Evolutionary conservation across 331 rosid species (phyloP).

Genomic region (Dryas integrifolia): DNA sequence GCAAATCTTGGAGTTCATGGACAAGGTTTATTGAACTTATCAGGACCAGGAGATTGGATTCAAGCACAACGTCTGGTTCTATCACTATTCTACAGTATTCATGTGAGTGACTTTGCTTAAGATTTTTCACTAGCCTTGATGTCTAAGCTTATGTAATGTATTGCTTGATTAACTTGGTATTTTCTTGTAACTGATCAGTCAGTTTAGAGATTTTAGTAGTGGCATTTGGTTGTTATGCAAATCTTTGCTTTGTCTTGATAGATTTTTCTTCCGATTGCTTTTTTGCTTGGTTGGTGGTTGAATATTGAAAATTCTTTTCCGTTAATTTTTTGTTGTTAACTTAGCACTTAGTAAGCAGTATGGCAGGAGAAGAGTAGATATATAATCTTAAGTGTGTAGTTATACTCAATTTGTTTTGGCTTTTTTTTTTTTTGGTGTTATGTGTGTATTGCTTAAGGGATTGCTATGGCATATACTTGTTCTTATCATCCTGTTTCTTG

Average conservation of each 20-base stretch:
- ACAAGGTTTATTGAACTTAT: conserved; percentile 90
- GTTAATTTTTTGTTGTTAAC: no score
- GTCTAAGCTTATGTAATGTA: background rate
- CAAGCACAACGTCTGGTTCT: conserved; percentile 96
- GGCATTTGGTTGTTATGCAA: no score
- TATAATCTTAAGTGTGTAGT: no score
- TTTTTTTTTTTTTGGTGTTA: no score
- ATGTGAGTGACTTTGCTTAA: conserved; percentile 54
- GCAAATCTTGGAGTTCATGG: conserved; percentile 99
- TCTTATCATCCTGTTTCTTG: background rate
- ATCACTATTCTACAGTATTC: conserved; percentile 83
- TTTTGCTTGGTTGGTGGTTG: no score
- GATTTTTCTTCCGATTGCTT: no score
- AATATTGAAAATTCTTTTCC: no score
- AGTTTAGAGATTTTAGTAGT: background rate
- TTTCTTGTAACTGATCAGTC: background rate
- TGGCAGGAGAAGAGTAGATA: no score
- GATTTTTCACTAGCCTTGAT: background rate
- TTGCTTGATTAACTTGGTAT: conserved; percentile 4
- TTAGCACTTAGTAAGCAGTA: no score
- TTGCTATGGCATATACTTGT: background rate
- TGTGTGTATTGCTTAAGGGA: no score
- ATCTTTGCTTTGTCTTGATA: no score
- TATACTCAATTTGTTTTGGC: no score
- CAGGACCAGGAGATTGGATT: conserved; percentile 94